Evolutionary conservation across 2,329 filamentous ascomycete species (phyloP), one percentile per base, ranked within the genome.

Genomic region (Diaporthe sp.): DNA sequence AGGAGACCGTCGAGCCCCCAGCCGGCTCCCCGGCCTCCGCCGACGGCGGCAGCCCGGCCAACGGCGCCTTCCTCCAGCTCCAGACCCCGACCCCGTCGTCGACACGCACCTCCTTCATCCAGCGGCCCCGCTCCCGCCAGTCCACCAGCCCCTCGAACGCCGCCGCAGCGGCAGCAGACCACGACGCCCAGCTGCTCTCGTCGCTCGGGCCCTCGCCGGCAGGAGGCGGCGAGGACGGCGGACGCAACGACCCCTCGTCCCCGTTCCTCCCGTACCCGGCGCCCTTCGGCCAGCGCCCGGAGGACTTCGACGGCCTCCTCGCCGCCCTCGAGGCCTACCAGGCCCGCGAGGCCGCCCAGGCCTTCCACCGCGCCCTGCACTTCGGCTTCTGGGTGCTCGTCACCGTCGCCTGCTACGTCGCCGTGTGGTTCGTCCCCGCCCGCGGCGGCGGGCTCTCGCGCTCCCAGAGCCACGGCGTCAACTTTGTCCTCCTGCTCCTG

Each of bases 361-460:
- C 92, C 28, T 89, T 88, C 70, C 91, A 92, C 84, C 92, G 97
- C 12, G 86, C 94, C 17, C 82, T 87, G 0, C 95, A 98, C 84
- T 98, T 97, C 82, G 86, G 92, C 67, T 85, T 85, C 50, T 92
- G 94, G 73, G 79, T 97, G 3, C 78, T 90, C 4, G 83, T 96
- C 35, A 91, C 93, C 72, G 85, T 96, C 25, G 94, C 88, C 30
- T 97, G 95, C 82, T 89, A 96, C 71, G 86, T 97, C 0, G 96
- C 90, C 7, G 91, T 97, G 2, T 98, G 96, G 95, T 98, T 95
- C 90, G 92, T 91, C 68, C 94, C 94, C 10, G 85, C 86, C 72
- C 72, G 69, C 42, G 58, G 57, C 64, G n/a, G 30, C 64, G 47
- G 33, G 22, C 47, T 68, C 22, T 28, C 64, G 33, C 33, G 33